Conservation (phyloP, 2,329 filamentous ascomycete genomes). For the Thelonectria olida region DNA sequence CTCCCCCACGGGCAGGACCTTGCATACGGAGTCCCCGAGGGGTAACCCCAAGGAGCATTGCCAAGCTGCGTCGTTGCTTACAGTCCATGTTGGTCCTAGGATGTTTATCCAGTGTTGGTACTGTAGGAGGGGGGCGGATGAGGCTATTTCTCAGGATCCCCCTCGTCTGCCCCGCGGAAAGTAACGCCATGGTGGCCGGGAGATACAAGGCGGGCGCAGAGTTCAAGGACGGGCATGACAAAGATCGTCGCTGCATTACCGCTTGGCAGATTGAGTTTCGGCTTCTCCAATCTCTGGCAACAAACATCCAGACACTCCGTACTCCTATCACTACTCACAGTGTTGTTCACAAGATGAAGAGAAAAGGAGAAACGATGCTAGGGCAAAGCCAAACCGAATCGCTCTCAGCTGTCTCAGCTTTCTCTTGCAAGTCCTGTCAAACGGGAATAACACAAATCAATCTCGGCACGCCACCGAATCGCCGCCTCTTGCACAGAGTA, state of each 20-base stretch:
- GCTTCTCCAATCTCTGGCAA: neutral
- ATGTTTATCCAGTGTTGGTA: too few relatives aligned
- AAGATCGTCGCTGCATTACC: neutral
- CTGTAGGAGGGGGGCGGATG: too few relatives aligned
- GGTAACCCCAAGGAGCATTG: neutral
- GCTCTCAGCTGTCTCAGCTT: neutral
- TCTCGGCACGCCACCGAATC: neutral
- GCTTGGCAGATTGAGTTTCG: neutral
- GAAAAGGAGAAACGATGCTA: neutral
- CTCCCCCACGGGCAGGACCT: neutral
- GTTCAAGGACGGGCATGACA: neutral
- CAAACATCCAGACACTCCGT: too few relatives aligned
- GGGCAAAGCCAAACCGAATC: too few relatives aligned
- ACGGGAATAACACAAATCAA: neutral
- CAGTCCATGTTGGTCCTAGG: neutral
- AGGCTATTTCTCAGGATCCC: neutral
- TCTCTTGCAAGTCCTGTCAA: neutral
- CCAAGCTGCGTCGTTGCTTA: too few relatives aligned
- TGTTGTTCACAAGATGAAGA: neutral
- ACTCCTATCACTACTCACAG: too few relatives aligned
- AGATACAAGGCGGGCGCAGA: neutral
- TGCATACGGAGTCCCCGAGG: conserved; percentile 3
- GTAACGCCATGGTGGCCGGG: neutral
- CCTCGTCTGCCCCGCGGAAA: neutral
- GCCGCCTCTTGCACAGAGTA: neutral